Base-by-base conservation (phyloP, 257 asterid genomes). In the Solanum virginianum region DNA sequence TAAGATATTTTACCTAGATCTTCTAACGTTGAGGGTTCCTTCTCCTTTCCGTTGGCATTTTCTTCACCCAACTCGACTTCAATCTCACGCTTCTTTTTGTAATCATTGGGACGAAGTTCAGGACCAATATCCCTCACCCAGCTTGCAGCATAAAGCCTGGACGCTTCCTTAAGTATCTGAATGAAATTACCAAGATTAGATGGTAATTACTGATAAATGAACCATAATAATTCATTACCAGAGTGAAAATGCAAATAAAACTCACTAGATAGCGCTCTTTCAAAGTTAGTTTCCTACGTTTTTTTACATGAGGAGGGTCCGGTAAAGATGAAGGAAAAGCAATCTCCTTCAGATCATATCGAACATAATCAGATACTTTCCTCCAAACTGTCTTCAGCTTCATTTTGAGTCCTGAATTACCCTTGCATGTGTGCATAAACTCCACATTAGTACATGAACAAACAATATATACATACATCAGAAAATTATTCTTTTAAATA, bases 121-220 rank as follows among this genome's bases (percentile, higher is more conserved):
- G 98, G 98, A 85, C 98, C 98, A 68, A 95, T 95, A 80, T 95
- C 98, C 89, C 99, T 89, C 26, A 92, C 95, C 99, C 98, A 95
- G 88, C 98, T 95, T 43, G 96, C 98, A n/a, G 85, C 93, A 85
- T 97, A 95, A 10, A 94, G 93, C 83, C 97, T 89, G 62, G 92
- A 91, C 11, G 98, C 97, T 91, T 94, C 94, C 91, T 95, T 95
- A 89, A 97, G 84, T 85, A 94, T 93, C 99, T 95, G 87, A 80
- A 68, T 20, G 81, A 63, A 43, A 63, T 81, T 32, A 22, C 43
- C 68, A 84, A 87, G 10, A 39, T 17, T 60, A 88, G 20, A 24
- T 2, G 3, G 16, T 15, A 49, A 15, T 8, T 24, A 49, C 62
- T 14, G 10, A 10, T 59, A 70, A 39, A 77, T 29, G 51, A 24